Evolutionary conservation across 306 rosid genomes (phyloP), one percentile per base, ranked within the genome.

Genomic region (Lagenaria siceraria): DNA sequence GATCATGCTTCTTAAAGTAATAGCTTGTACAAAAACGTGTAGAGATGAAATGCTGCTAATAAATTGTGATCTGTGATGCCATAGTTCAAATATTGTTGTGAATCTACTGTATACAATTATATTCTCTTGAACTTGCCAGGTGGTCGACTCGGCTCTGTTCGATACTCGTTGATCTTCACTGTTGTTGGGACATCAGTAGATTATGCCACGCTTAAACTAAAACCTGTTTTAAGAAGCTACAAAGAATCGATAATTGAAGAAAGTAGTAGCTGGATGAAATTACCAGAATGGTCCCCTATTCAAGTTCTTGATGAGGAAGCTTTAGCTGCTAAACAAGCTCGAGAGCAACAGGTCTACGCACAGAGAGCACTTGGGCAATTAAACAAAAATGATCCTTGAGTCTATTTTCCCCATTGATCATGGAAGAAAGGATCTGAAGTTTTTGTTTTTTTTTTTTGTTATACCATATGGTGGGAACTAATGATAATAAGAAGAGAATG

Each of bases 241-340:
- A 52, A 36, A 59, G 86, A 89, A 71, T 84, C 89, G 72, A 64
- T 82, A 77, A 42, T 74, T 22, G 83, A 82, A 74, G 86, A 87
- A 83, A 85, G 76, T 53, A 81, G 77, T 55, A 83, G 64, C 66
- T 92, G 88, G 95, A 81, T 90, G 40, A 89, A 83, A 79, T 78
- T 87, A 86, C 99, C 99, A 0, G 93, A 92, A 66, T 95, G 99
- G 99, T 92, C 89, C 25, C 99, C 97, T 0, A 90, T 95, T 80
- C 80, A 42, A 80, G 80, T 92, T 54, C 93, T 95, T 10, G 93
- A 95, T 13, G 99, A 95, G 74, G 98, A 92, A 83, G 96, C 86
- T 61, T 84, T 89, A 31, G 96, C 98, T 77, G 88, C 83, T 19
- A 95, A 92, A 80, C 82, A 82, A 78, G 97, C 90, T 76, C 89